A percentile compares a stretch with the other conserved stretches of the same genome.
Evolutionary conservation across 768 basidiomycete species (phyloP).

Genomic region (Termitomyces bulborhizus): DNA sequence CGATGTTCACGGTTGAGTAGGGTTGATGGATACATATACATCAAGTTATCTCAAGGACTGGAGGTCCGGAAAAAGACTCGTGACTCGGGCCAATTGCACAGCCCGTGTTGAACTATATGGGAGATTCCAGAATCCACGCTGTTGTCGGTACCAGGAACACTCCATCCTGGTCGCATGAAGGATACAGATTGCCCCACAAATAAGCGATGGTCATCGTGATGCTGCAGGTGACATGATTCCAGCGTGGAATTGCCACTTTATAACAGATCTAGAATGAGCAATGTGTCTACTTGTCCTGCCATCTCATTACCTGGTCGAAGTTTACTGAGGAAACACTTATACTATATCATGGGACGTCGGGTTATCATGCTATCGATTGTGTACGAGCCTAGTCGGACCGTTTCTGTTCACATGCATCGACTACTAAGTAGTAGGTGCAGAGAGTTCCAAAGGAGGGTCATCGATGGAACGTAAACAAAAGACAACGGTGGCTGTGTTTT

Average conservation of each 20-base stretch:
- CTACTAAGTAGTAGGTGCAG: neutral
- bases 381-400: neutral
- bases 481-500: constrained; percentile 14
- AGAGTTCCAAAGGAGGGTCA: neutral
- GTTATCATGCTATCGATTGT: no score
- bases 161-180: no score
- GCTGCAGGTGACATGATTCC: no score
- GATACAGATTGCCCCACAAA: no score
- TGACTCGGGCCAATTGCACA: neutral
- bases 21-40: neutral
- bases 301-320: neutral
- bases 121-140: no score
- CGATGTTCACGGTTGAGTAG: neutral
- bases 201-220: neutral
- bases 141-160: no score
- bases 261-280: no score
- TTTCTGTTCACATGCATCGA: neutral
- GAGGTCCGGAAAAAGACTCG: neutral
- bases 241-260: no score
- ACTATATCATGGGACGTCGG: neutral
- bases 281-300: no score
- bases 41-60: neutral
- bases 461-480: neutral
- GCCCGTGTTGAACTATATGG: neutral
- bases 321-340: neutral